These are phyloP conservation scores for Phytopythium sindhum DNA, from an alignment of 352 stramenopile genomes.

Conservation along the genomic window DNA sequence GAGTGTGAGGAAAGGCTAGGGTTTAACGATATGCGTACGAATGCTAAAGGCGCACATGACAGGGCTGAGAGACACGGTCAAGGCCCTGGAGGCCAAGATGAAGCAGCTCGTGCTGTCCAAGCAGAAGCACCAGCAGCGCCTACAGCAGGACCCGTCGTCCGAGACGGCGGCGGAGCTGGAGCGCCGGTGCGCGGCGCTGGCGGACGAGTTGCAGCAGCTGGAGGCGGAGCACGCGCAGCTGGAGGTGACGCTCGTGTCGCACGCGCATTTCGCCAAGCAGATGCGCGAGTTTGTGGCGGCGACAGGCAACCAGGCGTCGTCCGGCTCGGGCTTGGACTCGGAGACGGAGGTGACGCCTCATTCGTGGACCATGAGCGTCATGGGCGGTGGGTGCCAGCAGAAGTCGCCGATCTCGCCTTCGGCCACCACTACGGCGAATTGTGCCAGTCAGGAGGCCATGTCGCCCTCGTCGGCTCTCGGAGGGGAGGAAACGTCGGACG, in stretches of 20 bases:
- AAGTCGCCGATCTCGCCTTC: conserved; percentile 13
- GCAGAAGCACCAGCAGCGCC: conserved; percentile 6
- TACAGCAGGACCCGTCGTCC: background rate
- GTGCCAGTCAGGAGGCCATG: conserved; percentile 10
- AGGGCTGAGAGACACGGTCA: conserved; percentile 45
- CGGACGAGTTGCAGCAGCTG: conserved; percentile 37
- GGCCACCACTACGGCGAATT: conserved; percentile 4
- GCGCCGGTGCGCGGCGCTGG: conserved; percentile 30
- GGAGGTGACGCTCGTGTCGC: conserved; percentile 32
- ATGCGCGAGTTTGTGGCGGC: conserved; percentile 22
- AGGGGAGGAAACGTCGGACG: conserved; percentile 22
- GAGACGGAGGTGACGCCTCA: conserved; percentile 13
- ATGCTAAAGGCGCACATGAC: conserved; percentile 40
- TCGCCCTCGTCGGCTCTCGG: conserved; percentile 9
- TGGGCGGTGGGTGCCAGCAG: background rate
- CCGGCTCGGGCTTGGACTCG: conserved; percentile 25
- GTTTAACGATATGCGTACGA: background rate
- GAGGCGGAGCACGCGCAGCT: conserved; percentile 38
- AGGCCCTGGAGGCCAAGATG: conserved; percentile 48
- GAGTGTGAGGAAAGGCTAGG: background rate
- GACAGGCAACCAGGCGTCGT: conserved; percentile 8
- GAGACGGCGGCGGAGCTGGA: conserved; percentile 23
- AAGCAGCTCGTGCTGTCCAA: conserved; percentile 31
- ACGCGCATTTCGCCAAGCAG: conserved; percentile 38
- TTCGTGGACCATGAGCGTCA: conserved; percentile 9